Percentiles rank a stretch among this genome's conserved stretches.
phyloP scores from a whole-genome alignment of 164 flowering plant genomes.

The Berberis thunbergii region DNA sequence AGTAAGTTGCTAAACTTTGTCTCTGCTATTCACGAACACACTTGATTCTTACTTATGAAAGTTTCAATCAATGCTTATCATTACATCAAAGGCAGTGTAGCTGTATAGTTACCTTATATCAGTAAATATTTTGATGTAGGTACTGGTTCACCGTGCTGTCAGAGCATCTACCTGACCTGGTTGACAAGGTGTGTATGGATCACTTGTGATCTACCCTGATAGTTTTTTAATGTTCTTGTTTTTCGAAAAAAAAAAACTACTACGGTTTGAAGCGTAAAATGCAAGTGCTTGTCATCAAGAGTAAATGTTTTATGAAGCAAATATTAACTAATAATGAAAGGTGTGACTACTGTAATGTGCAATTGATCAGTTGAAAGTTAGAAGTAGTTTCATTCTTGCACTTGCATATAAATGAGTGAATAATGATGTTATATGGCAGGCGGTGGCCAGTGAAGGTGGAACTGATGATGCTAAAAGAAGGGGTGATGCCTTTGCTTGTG shows the following conservation, averaged over 20 bases:
- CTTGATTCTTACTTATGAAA: too few relatives aligned
- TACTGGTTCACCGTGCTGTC: constrained; percentile 89
- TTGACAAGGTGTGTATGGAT: constrained; percentile 72
- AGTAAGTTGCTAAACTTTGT: constrained; percentile 43
- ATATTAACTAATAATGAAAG: too few relatives aligned
- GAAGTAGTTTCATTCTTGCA: too few relatives aligned
- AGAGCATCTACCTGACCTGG: constrained; percentile 89
- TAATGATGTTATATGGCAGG: constrained; percentile 31
- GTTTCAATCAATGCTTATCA: background rate
- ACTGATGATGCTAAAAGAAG: constrained; percentile 98
- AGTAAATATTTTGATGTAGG: constrained; percentile 35
- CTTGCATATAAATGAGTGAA: too few relatives aligned
- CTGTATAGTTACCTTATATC: constrained; percentile 11
- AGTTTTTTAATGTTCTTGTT: background rate
- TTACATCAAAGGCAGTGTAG: background rate
- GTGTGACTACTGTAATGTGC: too few relatives aligned
- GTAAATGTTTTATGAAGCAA: too few relatives aligned
- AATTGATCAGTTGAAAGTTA: too few relatives aligned
- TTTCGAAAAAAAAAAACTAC: background rate
- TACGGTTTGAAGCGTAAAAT: too few relatives aligned
- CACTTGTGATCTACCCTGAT: background rate
- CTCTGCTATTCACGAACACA: background rate
- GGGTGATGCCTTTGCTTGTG: constrained; percentile 98
- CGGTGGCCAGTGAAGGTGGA: constrained; percentile 99
- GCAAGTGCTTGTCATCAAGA: too few relatives aligned